Evolutionary conservation across 768 basidiomycete species (phyloP), one percentile per base, ranked within the genome.

Genomic region (Kockovaella imperatae): DNA sequence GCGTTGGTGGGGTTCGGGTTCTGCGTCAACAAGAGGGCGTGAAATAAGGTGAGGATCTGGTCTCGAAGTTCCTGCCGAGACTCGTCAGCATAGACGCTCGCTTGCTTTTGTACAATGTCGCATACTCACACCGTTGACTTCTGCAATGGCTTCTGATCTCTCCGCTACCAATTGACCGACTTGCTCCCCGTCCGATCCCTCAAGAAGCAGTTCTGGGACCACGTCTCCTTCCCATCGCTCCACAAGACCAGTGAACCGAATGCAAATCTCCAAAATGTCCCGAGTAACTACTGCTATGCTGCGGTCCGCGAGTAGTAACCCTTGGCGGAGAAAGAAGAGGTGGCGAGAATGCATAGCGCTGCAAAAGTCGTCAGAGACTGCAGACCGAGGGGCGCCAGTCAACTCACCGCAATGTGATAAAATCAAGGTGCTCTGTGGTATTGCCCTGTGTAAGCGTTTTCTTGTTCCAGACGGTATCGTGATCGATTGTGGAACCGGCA

Each of bases 191-290:
- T 74, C 78, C 5, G 78, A 77, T 13, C 86, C 86, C 64, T 89
- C 88, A 53, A 81, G 83, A 32, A 91, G 69, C 38, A 91, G 74
- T 0, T 83, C 86, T 11, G 89, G 89, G 2, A 91, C 73, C 7
- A 91, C 80, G 63, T 91, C 87, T 0, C 88, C 88, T 11, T 87
- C 87, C 89, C 89, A 95, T 44, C 88, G 74, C 69, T 91, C 89
- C 0, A 91, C 79, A 54, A 87, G 81, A 5, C 80, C 87, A n/a
- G 83, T 83, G 63, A 93, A 87, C 7, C 81, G 77, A 63, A 87
- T 87, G 66, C 87, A 91, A 7, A 84, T 76, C 56, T 87, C 86
- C 42, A 93, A 74, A 47, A 91, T 81, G 26, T 80, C 77, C 15
- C 81, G 80, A 31, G 90, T 73, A 34, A 80, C 78, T 1, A 77